A percentile compares a stretch with the other conserved stretches of the same genome.
Conservation (phyloP, 768 basidiomycete species). For the Panaeolus cyanescens region DNA sequence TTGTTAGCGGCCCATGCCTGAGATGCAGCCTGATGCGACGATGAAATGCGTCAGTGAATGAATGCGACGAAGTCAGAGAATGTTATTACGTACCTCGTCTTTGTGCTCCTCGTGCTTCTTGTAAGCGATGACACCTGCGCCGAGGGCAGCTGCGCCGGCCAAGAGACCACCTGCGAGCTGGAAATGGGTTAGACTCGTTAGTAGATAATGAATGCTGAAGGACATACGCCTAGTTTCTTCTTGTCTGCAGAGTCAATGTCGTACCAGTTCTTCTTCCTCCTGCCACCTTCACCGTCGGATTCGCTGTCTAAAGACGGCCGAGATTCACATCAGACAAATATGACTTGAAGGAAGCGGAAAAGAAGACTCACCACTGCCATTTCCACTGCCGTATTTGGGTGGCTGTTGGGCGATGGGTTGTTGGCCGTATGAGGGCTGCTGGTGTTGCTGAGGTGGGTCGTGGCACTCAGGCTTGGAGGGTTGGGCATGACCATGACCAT, state of each 20-base stretch:
- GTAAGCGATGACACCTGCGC: conserved; percentile 51
- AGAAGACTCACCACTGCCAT: neutral
- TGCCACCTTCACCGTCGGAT: neutral
- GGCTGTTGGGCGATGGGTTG: conserved; percentile 20
- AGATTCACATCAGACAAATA: too few species aligned
- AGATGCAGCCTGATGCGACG: conserved; percentile 44
- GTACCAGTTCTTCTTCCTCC: conserved; percentile 12
- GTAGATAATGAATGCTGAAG: neutral
- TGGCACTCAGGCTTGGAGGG: conserved; percentile 23
- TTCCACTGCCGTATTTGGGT: conserved; percentile 17
- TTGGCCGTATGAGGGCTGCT: conserved; percentile 27
- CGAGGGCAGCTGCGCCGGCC: conserved; percentile 53
- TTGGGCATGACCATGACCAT: conserved; percentile 11
- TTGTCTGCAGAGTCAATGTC: conserved; percentile 50
- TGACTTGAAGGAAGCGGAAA: neutral
- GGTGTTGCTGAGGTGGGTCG: conserved; percentile 27
- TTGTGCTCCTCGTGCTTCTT: conserved; percentile 57
- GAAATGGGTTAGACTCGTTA: neutral
- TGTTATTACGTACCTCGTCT: conserved; percentile 47
- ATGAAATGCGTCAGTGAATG: neutral
- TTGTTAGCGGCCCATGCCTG: conserved; percentile 48
- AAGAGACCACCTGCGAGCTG: conserved; percentile 69
- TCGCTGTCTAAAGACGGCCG: neutral
- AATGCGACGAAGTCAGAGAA: neutral
- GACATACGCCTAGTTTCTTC: conserved; percentile 55